Percentiles rank a stretch among this genome's conserved stretches.
Conservation (phyloP, 768 basidiomycete genomes). For the Serpula lacrymans region DNA sequence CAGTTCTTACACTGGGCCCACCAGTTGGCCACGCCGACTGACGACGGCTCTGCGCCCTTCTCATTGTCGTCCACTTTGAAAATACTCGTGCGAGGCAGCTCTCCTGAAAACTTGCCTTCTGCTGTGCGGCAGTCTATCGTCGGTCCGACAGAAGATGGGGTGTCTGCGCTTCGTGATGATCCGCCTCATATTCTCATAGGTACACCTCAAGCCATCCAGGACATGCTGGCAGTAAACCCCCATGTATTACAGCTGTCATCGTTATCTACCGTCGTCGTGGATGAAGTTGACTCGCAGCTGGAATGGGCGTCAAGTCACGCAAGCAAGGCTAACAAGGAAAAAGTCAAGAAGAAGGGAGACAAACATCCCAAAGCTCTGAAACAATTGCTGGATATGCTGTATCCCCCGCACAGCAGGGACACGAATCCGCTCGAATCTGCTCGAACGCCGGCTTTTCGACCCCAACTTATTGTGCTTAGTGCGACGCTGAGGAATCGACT, state of each 20-base stretch:
- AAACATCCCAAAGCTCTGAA: constrained; percentile 59
- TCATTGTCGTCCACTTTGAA: constrained; percentile 48
- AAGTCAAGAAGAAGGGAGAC: constrained; percentile 38
- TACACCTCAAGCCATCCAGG: constrained; percentile 67
- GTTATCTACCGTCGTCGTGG: constrained; percentile 62
- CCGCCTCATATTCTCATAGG: constrained; percentile 68
- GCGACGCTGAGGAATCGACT: constrained; percentile 61
- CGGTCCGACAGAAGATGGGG: constrained; percentile 24
- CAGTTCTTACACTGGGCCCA: constrained; percentile 68
- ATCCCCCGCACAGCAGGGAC: constrained; percentile 27
- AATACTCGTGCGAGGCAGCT: constrained; percentile 55
- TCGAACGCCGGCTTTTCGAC: constrained; percentile 21
- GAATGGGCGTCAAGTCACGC: constrained; percentile 45
- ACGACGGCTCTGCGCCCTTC: constrained; percentile 24
- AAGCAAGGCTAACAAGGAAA: constrained; percentile 35
- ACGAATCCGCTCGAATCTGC: constrained; percentile 4
- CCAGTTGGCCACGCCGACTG: constrained; percentile 37
- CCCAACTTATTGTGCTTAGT: constrained; percentile 67
- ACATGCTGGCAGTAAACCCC: constrained; percentile 45
- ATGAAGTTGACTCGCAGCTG: constrained; percentile 75
- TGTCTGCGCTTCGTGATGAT: constrained; percentile 34
- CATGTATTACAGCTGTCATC: constrained; percentile 41
- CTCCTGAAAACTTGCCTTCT: constrained; percentile 29
- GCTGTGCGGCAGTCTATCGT: constrained; percentile 27
- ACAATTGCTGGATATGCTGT: constrained; percentile 57